These are phyloP conservation scores for Xerophyta viscosa DNA, from an alignment of 106 monocot genomes.

Conservation along the genomic window DNA sequence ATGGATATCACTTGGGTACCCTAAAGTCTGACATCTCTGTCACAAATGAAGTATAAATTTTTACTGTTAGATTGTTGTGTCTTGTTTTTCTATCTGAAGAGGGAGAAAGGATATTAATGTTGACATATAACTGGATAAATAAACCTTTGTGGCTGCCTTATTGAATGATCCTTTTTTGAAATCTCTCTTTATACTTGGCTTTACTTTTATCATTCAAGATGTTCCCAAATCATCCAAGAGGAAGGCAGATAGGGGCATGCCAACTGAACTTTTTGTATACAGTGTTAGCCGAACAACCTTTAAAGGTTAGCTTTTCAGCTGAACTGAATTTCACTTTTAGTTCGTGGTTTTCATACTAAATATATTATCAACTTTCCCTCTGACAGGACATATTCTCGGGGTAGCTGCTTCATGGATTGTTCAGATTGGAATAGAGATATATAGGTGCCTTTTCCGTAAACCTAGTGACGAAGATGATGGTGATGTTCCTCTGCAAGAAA, in stretches of 20 bases:
- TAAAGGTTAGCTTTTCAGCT: slow-evolving; percentile 42
- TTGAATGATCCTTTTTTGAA: too few species aligned
- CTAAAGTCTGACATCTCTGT: too few species aligned
- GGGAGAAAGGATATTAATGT: too few species aligned
- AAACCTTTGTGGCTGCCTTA: too few species aligned
- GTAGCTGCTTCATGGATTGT: slow-evolving; percentile 84
- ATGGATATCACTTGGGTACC: too few species aligned
- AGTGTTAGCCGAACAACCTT: slow-evolving; percentile 82
- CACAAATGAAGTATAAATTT: too few species aligned
- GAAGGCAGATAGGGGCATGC: slow-evolving; percentile 64
- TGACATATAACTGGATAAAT: too few species aligned
- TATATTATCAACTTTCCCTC: background rate
- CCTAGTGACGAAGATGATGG: slow-evolving; percentile 26
- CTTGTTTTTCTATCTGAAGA: too few species aligned
- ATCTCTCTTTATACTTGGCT: too few species aligned
- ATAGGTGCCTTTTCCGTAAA: slow-evolving; percentile 56
- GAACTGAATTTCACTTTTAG: background rate
- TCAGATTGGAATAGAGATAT: slow-evolving; percentile 60
- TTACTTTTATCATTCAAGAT: slow-evolving; percentile 29
- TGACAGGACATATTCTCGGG: slow-evolving; percentile 65
- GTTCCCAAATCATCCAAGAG: slow-evolving; percentile 66
- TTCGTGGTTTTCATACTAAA: background rate
- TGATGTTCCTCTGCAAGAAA: slow-evolving; percentile 17
- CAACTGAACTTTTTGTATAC: slow-evolving; percentile 34
- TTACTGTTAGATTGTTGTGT: too few species aligned